phyloP scores from a whole-genome alignment of 768 basidiomycete genomes.

The Tricholoma hemisulphureum region DNA sequence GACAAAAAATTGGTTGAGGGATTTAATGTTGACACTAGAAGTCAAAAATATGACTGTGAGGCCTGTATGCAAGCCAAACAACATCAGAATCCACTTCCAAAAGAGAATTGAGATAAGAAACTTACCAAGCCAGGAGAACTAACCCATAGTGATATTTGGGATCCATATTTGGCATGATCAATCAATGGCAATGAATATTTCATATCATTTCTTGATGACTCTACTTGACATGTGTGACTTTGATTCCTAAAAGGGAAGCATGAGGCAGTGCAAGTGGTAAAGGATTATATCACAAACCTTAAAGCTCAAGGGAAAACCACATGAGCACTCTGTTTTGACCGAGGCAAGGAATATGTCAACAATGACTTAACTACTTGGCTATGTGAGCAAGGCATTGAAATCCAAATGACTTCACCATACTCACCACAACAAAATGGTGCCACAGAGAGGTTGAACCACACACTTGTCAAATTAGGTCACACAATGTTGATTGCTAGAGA shows the following conservation, averaged over 20 bases:
- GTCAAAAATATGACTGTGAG: too few relatives aligned
- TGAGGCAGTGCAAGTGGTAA: neutral
- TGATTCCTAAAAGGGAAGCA: neutral
- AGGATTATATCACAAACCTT: neutral
- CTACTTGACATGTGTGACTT: neutral
- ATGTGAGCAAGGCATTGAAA: conserved; percentile 25
- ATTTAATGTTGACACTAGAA: too few relatives aligned
- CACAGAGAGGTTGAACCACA: conserved; percentile 30
- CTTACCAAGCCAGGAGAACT: too few relatives aligned
- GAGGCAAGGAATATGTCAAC: too few relatives aligned
- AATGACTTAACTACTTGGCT: neutral
- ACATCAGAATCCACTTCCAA: too few relatives aligned
- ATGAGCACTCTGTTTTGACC: too few relatives aligned
- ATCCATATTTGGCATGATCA: neutral
- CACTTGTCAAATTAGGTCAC: conserved; percentile 1
- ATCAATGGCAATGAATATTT: conserved; percentile 7
- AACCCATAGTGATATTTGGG: too few relatives aligned
- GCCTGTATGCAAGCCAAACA: too few relatives aligned
- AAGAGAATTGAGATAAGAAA: too few relatives aligned
- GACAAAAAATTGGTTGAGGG: too few relatives aligned
- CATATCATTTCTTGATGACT: neutral
- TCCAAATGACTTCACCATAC: conserved; percentile 26
- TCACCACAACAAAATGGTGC: conserved; percentile 32
- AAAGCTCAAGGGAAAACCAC: neutral
- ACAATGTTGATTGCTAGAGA: neutral